Base-by-base conservation (phyloP, 441 rosid species). In the Euphorbia celastroides region DNA sequence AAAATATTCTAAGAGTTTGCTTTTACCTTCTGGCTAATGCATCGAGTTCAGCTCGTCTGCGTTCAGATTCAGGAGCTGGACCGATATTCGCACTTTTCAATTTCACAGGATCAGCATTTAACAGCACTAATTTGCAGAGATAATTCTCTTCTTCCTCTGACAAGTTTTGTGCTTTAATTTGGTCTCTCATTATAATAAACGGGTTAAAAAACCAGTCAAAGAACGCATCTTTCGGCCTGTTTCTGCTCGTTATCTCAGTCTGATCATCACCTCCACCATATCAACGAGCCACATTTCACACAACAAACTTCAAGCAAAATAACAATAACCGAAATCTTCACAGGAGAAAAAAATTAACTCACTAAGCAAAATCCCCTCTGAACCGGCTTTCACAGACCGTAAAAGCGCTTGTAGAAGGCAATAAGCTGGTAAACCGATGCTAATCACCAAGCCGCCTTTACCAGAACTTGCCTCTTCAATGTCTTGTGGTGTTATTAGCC, bases 131-230 rank as follows among this genome's bases (percentile, higher is more conserved):
- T 38, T 84, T 94, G 65, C 91, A 73, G n/a, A 94, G 88, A 74
- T 89, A 88, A 56, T 82, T 88, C 75, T 88, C 97, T 77, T 92
- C 98, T 41, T 66, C 88, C 56, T 79, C 85, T 0, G 83, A 72
- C 26, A 94, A 76, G n/a, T 83, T 81, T 58, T 80, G 81, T 3
- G 97, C 97, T 78, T 80, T 79, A 30, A 94, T 83, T 81, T 94
- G 99, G 7, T 94, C 98, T 76, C 88, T 94, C 64, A 94, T 78
- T 71, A 92, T 75, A 77, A 94, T 61, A 61, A 94, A 79, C 5
- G 99, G 99, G 58, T 88, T 81, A 52, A 94, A 74, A 78, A 94
- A 92, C 98, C 97, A 94, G 41, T 92, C 96, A 51, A 81, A 94
- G 72, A 86, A 79, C 20, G 77, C 62, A 48, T 89, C 97, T 81